phyloP scores from a whole-genome alignment of 2,329 filamentous ascomycete species.

The Mollisia scopiformis region DNA sequence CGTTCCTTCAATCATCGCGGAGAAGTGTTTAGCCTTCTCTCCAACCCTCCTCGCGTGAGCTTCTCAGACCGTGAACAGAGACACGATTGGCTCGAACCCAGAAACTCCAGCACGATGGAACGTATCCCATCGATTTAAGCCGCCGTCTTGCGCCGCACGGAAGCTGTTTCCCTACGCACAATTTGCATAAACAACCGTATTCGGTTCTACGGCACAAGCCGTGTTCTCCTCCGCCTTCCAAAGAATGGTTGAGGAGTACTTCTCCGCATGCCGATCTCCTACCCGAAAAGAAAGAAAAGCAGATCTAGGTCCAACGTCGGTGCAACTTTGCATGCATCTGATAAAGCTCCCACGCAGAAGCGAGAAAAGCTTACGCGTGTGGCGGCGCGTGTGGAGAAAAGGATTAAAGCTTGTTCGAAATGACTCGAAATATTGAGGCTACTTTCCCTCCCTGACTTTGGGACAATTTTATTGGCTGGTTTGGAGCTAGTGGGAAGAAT shows the following conservation, averaged over 20 bases:
- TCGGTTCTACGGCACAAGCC: no score
- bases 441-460: background rate
- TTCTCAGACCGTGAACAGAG: no score
- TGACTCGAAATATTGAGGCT: background rate
- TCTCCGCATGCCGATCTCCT: slow-evolving; percentile 1
- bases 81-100: no score
- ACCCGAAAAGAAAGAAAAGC: background rate
- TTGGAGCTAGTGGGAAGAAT: background rate
- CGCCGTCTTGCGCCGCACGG: no score
- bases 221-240: background rate
- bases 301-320: background rate
- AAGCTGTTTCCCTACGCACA: no score
- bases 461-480: background rate
- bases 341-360: background rate
- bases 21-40: background rate
- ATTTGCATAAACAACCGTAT: no score
- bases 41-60: no score
- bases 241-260: background rate
- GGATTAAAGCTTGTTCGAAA: background rate
- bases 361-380: background rate
- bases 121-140: no score
- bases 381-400: background rate
- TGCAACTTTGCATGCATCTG: background rate
- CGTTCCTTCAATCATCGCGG: background rate
- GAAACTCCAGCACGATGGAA: no score